These are phyloP conservation scores for Clavaria fumosa DNA, from an alignment of 768 basidiomycete species.

Conservation along the genomic window DNA sequence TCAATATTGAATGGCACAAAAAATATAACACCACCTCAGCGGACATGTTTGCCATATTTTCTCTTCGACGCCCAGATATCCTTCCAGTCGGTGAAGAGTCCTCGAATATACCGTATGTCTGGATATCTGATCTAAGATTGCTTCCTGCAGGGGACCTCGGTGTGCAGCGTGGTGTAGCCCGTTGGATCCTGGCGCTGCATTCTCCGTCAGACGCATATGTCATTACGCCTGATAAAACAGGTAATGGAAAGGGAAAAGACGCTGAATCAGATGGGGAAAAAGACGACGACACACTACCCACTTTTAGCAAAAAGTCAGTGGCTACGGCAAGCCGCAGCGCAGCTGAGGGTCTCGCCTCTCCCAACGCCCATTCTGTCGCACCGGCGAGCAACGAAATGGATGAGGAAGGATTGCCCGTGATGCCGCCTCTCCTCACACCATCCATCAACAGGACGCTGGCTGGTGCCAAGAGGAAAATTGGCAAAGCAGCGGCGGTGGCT, in stretches of 20 bases:
- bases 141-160: slow-evolving; percentile 55
- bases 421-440: slow-evolving; percentile 52
- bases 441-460: slow-evolving; percentile 45
- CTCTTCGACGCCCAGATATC: slow-evolving; percentile 70
- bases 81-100: slow-evolving; percentile 47
- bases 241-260: slow-evolving; percentile 5
- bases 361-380: no score
- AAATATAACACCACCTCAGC: slow-evolving; percentile 25
- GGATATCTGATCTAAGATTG: slow-evolving; percentile 1
- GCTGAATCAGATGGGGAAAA: slow-evolving; percentile 12
- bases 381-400: slow-evolving; percentile 17
- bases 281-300: slow-evolving; percentile 21
- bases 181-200: slow-evolving; percentile 55
- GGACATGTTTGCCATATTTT: slow-evolving; percentile 92
- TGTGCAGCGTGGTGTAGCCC: slow-evolving; percentile 57
- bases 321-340: background rate
- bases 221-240: background rate
- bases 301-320: slow-evolving; percentile 10
- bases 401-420: slow-evolving; percentile 20
- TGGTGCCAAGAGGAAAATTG: slow-evolving; percentile 25
- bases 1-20: slow-evolving; percentile 5
- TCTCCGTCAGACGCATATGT: slow-evolving; percentile 18
- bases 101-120: no score
- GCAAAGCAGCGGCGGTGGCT: slow-evolving; percentile 10
- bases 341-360: background rate